A percentile compares a stretch with the other conserved stretches of the same genome.
Evolutionary conservation across 169 alveolate species (phyloP).

Genomic region (Cryptosporidium baileyi): DNA sequence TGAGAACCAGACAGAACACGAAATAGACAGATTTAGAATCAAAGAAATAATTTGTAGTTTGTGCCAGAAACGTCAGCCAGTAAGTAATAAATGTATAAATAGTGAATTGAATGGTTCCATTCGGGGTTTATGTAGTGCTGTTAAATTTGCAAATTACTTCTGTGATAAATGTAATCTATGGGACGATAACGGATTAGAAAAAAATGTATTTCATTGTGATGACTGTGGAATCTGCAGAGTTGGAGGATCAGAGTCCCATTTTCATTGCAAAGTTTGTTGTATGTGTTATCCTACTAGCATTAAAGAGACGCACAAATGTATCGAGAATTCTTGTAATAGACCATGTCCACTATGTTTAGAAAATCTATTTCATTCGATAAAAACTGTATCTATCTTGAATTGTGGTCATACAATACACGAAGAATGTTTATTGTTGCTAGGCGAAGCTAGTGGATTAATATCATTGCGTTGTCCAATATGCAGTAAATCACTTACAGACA

Average conservation of each 20-base stretch:
- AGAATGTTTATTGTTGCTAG: conserved; percentile 25
- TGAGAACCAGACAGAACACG: conserved; percentile 63
- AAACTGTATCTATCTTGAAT: conserved; percentile 71
- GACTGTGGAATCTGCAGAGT: conserved; percentile 84
- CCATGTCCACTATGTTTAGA: conserved; percentile 76
- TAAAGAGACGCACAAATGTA: conserved; percentile 73
- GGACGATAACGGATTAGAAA: conserved; percentile 77
- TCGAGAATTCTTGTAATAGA: conserved; percentile 73
- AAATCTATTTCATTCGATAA: conserved; percentile 70
- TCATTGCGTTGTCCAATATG: conserved; percentile 57
- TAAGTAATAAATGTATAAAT: conserved; percentile 43
- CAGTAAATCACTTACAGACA: conserved; percentile 19
- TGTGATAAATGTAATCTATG: conserved; percentile 74
- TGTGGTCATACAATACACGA: conserved; percentile 76
- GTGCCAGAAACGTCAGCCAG: conserved; percentile 71
- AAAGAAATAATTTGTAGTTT: conserved; percentile 69
- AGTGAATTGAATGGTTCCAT: not conserved
- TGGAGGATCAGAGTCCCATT: conserved; percentile 78
- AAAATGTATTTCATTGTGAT: conserved; percentile 81
- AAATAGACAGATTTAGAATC: conserved; percentile 71
- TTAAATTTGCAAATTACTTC: conserved; percentile 67
- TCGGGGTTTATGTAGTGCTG: conserved; percentile 26
- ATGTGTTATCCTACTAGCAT: conserved; percentile 73
- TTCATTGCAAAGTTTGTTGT: conserved; percentile 80
- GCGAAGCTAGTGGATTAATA: conserved; percentile 20